Conservation (phyloP, 2,329 filamentous ascomycete genomes). For the Sarocladiaceae sp. region DNA sequence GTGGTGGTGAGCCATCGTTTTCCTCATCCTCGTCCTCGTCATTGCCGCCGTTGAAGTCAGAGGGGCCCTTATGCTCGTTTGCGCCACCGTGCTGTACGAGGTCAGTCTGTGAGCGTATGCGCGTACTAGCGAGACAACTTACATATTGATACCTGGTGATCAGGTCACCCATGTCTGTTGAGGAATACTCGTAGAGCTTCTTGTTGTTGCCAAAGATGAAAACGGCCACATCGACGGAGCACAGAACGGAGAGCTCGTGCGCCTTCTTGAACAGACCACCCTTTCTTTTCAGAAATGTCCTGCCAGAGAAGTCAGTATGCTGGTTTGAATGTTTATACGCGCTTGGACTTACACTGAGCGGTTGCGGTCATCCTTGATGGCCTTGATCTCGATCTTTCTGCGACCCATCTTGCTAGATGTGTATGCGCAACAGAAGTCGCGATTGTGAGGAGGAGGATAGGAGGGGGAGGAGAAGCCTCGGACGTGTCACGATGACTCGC, state of each 20-base stretch:
- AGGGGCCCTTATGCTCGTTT: constrained; percentile 93
- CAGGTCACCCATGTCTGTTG: constrained; percentile 86
- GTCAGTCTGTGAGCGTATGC: constrained; percentile 1
- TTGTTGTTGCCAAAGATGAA: constrained; percentile 99
- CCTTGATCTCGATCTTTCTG: constrained; percentile 99
- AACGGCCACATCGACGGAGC: constrained; percentile 96
- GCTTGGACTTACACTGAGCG: constrained; percentile 83
- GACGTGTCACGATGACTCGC: background rate
- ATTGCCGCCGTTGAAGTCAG: constrained; percentile 83
- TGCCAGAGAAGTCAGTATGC: constrained; percentile 35
- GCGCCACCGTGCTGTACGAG: constrained; percentile 75
- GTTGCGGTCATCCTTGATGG: constrained; percentile 97
- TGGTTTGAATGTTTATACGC: constrained; percentile 12
- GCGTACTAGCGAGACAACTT: constrained; percentile 34
- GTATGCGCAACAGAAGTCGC: background rate
- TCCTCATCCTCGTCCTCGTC: constrained; percentile 83
- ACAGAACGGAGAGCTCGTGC: constrained; percentile 95
- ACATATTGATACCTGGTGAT: constrained; percentile 89
- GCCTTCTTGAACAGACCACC: constrained; percentile 99
- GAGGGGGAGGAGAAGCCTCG: background rate
- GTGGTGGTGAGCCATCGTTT: constrained; percentile 56
- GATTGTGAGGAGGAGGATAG: background rate
- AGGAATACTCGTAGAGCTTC: constrained; percentile 98
- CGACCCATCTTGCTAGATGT: constrained; percentile 67
- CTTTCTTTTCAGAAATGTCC: constrained; percentile 97